Percentiles rank a stretch among this genome's conserved stretches.
phyloP scores from a whole-genome alignment of 495 filamentous ascomycete species.

The Symbiotaphrina buchneri region DNA sequence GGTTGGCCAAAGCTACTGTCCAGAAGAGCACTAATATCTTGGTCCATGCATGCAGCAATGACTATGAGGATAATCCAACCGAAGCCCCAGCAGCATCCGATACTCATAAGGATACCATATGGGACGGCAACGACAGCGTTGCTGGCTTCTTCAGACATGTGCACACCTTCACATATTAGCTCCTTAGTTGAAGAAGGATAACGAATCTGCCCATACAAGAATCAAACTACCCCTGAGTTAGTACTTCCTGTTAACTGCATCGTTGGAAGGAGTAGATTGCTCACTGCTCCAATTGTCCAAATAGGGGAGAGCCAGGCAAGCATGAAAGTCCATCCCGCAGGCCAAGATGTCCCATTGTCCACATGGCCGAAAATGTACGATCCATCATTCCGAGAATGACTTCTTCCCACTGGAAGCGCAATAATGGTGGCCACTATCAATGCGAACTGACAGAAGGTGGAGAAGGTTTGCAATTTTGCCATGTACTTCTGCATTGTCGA shows the following conservation, averaged over 20 bases:
- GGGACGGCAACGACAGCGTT: slow-evolving; percentile 40
- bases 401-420: slow-evolving; percentile 33
- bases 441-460: slow-evolving; percentile 37
- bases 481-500: slow-evolving; percentile 32
- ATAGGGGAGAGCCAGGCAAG: slow-evolving; percentile 41
- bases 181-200: no score
- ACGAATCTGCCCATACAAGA: slow-evolving; percentile 14
- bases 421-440: slow-evolving; percentile 42
- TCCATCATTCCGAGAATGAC: slow-evolving; percentile 17
- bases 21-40: slow-evolving; percentile 18
- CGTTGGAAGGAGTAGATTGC: not conserved
- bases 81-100: slow-evolving; percentile 26
- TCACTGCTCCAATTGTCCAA: slow-evolving; percentile 43
- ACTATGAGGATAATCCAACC: slow-evolving; percentile 28
- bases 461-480: slow-evolving; percentile 40
- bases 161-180: no score
- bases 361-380: slow-evolving; percentile 23
- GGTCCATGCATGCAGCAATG: slow-evolving; percentile 23
- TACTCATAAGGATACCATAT: slow-evolving; percentile 32
- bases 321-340: slow-evolving; percentile 39
- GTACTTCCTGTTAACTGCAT: no score
- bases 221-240: no score
- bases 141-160: slow-evolving; percentile 41
- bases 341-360: slow-evolving; percentile 36
- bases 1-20: slow-evolving; percentile 23